phyloP scores from a whole-genome alignment of 768 basidiomycete species.

The Kwoniella dejecticola region DNA sequence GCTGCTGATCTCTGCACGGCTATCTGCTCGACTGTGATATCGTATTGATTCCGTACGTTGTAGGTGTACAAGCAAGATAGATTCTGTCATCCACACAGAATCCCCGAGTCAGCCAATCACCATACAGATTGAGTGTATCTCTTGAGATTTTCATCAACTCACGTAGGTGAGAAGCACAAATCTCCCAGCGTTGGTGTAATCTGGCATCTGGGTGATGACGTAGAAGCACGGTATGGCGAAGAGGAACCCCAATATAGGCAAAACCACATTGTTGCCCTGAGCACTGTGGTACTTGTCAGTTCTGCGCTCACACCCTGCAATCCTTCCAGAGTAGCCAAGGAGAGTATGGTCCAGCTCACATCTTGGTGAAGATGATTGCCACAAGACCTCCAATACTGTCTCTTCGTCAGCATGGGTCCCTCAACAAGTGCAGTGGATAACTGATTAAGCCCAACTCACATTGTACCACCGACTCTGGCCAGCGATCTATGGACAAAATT shows the following conservation, averaged over 20 bases:
- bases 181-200: constrained; percentile 42
- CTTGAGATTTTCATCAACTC: too few species aligned
- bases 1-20: constrained; percentile 76
- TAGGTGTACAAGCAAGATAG: constrained; percentile 68
- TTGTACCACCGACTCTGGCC: constrained; percentile 80
- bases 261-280: constrained; percentile 70
- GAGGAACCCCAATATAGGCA: constrained; percentile 78
- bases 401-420: not conserved
- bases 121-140: too few species aligned
- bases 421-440: not conserved
- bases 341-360: constrained; percentile 12
- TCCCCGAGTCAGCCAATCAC: constrained; percentile 58
- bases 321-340: not conserved
- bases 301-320: too few species aligned
- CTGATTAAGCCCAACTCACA: constrained; percentile 61
- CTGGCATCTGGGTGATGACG: constrained; percentile 65
- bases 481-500: constrained; percentile 54
- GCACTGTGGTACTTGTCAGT: constrained; percentile 56
- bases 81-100: constrained; percentile 61
- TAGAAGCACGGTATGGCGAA: constrained; percentile 87
- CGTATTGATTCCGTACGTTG: constrained; percentile 66
- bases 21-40: constrained; percentile 67
- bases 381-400: constrained; percentile 17
- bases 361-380: constrained; percentile 14
- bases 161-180: constrained; percentile 49